A percentile compares a stretch with the other conserved stretches of the same genome.
These are phyloP conservation scores for Tolypocladium sp. DNA, from an alignment of 2,329 filamentous ascomycete genomes.

Conservation along the genomic window DNA sequence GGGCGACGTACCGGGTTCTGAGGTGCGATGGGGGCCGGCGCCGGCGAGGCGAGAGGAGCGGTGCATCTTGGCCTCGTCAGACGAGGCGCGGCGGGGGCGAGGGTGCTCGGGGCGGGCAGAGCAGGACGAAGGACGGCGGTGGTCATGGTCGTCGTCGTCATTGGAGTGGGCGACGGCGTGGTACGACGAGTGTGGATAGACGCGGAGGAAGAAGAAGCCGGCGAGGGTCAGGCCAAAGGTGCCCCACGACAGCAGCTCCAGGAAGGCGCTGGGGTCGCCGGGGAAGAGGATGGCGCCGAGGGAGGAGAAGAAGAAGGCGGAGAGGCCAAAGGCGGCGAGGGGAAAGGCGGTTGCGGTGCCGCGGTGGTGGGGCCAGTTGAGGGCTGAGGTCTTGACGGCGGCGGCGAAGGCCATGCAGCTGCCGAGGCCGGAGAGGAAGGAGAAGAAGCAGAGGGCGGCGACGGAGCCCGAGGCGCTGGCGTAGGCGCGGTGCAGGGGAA, in stretches of 20 bases:
- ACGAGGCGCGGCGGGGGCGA: background rate
- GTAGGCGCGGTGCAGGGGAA: slow-evolving; percentile 73
- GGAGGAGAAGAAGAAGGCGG: slow-evolving; percentile 90
- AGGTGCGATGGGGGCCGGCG: slow-evolving; percentile 21
- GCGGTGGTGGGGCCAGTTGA: slow-evolving; percentile 85
- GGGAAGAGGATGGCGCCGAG: slow-evolving; percentile 71
- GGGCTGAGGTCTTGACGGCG: slow-evolving; percentile 74
- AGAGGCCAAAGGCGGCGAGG: slow-evolving; percentile 84
- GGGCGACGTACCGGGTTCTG: slow-evolving; percentile 58
- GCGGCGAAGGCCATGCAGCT: slow-evolving; percentile 87
- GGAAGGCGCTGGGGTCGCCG: slow-evolving; percentile 71
- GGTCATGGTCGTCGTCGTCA: background rate
- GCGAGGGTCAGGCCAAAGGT: slow-evolving; percentile 67
- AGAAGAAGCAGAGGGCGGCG: slow-evolving; percentile 65
- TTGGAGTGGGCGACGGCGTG: slow-evolving; percentile 37
- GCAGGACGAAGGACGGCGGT: background rate
- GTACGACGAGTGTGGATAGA: slow-evolving; percentile 51
- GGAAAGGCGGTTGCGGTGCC: slow-evolving; percentile 94
- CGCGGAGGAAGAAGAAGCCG: slow-evolving; percentile 77
- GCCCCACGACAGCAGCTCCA: slow-evolving; percentile 71
- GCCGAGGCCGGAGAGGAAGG: slow-evolving; percentile 77
- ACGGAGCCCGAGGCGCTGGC: slow-evolving; percentile 54
- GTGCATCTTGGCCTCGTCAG: background rate
- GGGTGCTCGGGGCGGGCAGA: background rate
- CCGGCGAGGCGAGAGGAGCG: background rate